A percentile compares a stretch with the other conserved stretches of the same genome.
Evolutionary conservation across 345 rosid genomes (phyloP).

Genomic region (Syzygium aqueum): DNA sequence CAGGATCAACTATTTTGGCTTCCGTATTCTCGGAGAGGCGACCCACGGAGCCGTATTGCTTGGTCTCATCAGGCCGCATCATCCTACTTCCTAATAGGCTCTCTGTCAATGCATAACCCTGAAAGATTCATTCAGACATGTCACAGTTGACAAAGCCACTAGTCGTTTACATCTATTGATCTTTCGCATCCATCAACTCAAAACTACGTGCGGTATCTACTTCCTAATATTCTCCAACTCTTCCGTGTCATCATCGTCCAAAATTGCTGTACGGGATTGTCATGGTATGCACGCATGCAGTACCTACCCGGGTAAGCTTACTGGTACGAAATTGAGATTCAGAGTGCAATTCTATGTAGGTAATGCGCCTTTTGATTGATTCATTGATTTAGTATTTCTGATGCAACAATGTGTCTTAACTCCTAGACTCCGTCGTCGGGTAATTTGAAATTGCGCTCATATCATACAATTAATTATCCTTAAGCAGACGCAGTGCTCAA

Average conservation of each 20-base stretch:
- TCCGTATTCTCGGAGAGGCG: slow-evolving; percentile 48
- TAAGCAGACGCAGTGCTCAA: not conserved
- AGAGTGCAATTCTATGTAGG: not conserved
- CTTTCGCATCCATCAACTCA: not conserved
- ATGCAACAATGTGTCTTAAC: not conserved
- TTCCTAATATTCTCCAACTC: not conserved
- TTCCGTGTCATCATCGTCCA: not conserved
- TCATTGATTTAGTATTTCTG: not conserved
- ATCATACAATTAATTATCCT: not conserved
- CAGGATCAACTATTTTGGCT: slow-evolving; percentile 71
- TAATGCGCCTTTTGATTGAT: not conserved
- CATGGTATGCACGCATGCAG: not conserved
- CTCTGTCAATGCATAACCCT: slow-evolving; percentile 98
- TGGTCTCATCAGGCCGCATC: slow-evolving; percentile 37
- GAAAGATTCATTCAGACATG: not conserved
- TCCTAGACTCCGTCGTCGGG: not conserved
- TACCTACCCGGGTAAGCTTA: not conserved
- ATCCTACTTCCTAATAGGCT: slow-evolving; percentile 43
- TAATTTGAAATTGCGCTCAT: not conserved
- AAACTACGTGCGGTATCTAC: not conserved
- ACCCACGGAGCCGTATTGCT: slow-evolving; percentile 54
- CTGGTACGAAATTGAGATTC: not conserved
- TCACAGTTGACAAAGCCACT: not conserved
- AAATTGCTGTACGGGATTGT: not conserved
- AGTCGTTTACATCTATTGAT: not conserved